Percentiles rank a stretch among this genome's conserved stretches.
Evolutionary conservation across 495 filamentous ascomycete genomes (phyloP).

Genomic region (Lasiosphaeriaceae sp.): DNA sequence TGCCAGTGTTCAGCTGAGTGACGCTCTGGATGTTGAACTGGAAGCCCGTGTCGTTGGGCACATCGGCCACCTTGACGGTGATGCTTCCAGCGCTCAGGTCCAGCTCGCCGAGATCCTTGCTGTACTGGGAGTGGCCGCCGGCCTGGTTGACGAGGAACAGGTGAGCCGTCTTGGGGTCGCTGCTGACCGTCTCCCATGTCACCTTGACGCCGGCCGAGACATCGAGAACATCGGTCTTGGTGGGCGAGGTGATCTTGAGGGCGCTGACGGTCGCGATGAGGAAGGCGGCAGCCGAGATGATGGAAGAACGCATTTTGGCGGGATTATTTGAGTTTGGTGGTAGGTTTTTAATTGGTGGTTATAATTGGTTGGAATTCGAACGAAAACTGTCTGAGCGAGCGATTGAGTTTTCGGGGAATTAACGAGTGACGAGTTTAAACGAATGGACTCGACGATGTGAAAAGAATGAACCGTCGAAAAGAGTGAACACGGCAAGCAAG

Average conservation of each 20-base stretch:
- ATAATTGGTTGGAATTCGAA: not conserved
- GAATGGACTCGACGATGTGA: not conserved
- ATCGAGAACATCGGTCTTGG: constrained; percentile 22
- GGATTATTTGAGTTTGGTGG: constrained; percentile 5
- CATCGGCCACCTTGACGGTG: constrained; percentile 12
- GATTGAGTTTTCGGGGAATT: not conserved
- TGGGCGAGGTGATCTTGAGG: constrained; percentile 24
- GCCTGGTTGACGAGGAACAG: constrained; percentile 31
- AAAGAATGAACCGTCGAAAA: not conserved
- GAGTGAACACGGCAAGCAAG: not conserved
- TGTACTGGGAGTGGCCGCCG: constrained; percentile 24
- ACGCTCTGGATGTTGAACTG: constrained; percentile 33
- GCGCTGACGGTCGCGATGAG: constrained; percentile 16
- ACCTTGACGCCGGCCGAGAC: constrained; percentile 21
- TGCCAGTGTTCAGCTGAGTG: constrained; percentile 19
- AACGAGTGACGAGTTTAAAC: constrained; percentile 5
- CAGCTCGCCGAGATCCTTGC: constrained; percentile 26
- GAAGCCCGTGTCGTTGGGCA: constrained; percentile 17
- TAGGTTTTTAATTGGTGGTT: not conserved
- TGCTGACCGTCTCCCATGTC: constrained; percentile 22
- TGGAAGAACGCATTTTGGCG: constrained; percentile 21
- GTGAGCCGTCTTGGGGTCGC: constrained; percentile 24
- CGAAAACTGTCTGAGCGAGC: not conserved
- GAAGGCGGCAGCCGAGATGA: constrained; percentile 14
- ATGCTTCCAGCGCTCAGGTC: constrained; percentile 22